phyloP scores from a whole-genome alignment of 73 alveolate species.

The Tetrahymena borealis region DNA sequence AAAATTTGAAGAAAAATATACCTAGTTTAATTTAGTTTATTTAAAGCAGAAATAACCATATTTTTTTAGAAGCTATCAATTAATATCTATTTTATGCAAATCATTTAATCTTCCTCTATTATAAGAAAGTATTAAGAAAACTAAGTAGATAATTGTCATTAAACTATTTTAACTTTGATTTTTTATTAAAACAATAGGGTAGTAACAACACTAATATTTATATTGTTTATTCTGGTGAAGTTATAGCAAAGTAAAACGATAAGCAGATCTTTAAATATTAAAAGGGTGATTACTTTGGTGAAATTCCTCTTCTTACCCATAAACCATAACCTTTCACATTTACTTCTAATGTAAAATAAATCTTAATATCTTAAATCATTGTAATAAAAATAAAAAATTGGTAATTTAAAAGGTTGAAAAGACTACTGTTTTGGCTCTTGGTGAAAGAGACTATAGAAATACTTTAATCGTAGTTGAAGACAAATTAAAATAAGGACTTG shows the following conservation, averaged over 20 bases:
- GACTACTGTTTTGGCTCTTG: not conserved
- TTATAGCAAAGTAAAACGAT: not conserved
- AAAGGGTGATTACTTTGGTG: not conserved
- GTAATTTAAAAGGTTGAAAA: not conserved
- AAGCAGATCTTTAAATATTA: not conserved
- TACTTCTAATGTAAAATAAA: not conserved
- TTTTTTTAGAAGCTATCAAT: too few relatives aligned
- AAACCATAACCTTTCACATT: not conserved
- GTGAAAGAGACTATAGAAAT: not conserved
- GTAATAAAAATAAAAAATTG: conserved; percentile 13
- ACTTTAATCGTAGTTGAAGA: not conserved
- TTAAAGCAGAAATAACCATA: too few relatives aligned
- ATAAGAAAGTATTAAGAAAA: conserved; percentile 20
- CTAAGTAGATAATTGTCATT: not conserved
- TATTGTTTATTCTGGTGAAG: conserved; percentile 17
- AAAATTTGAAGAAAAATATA: not conserved
- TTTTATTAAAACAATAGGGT: conserved; percentile 84
- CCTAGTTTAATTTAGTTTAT: not conserved
- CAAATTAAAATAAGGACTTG: not conserved
- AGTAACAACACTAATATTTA: conserved; percentile 66
- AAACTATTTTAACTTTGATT: conserved; percentile 80
- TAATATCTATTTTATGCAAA: too few relatives aligned
- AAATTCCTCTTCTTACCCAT: not conserved
- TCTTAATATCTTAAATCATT: conserved; percentile 38
- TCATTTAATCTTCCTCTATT: too few relatives aligned